phyloP scores from a whole-genome alignment of 2,329 filamentous ascomycete species.

The Leptographium galeiforme region DNA sequence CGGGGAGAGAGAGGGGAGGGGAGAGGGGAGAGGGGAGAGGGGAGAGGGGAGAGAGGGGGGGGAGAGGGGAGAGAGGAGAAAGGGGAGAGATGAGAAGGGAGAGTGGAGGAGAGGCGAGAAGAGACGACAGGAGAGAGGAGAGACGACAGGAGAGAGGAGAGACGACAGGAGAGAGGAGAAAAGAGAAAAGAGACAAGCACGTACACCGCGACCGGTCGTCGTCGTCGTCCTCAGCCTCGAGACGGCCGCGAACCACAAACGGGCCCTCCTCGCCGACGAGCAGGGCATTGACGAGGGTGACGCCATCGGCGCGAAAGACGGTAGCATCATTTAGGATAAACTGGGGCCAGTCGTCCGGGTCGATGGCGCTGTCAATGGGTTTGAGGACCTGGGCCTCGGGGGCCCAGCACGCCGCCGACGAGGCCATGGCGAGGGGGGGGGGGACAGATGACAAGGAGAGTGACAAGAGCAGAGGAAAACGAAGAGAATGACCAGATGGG shows the following conservation, averaged over 20 bases:
- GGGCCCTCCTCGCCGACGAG: conserved; percentile 46
- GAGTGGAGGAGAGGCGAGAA: neutral
- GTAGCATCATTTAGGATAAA: conserved; percentile 49
- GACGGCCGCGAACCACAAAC: conserved; percentile 44
- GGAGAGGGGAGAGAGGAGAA: neutral
- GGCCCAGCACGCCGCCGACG: neutral
- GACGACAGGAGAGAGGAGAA: neutral
- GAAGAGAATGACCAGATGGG: neutral
- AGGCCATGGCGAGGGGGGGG: neutral
- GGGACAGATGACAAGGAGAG: neutral
- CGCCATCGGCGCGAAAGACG: conserved; percentile 40
- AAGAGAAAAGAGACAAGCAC: conserved; percentile 13
- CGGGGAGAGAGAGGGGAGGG: neutral
- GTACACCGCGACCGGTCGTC: conserved; percentile 26
- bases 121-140: neutral
- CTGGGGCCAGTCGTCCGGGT: conserved; percentile 42
- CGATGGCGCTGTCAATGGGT: conserved; percentile 14
- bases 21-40: neutral
- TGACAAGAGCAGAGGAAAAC: too few relatives aligned
- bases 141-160: neutral
- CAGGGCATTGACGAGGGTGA: conserved; percentile 45
- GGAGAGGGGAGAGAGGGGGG: neutral
- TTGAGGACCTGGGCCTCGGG: conserved; percentile 19
- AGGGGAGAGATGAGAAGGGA: neutral
- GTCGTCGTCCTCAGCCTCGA: conserved; percentile 33